Conservation (phyloP, 1,284 basidiomycete genomes). For the Ustilago loliicola region DNA sequence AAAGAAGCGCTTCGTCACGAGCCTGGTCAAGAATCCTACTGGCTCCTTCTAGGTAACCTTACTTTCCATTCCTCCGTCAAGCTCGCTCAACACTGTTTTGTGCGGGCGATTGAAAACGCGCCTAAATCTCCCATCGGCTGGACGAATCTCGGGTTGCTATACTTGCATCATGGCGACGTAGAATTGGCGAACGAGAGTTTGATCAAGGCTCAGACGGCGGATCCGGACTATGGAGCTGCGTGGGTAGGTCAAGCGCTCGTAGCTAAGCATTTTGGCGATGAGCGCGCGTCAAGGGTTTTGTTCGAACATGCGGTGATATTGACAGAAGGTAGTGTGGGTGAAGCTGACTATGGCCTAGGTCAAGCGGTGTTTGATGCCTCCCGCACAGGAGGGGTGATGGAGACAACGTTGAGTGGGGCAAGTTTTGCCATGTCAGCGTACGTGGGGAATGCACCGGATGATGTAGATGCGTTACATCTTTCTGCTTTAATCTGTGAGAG, state of each 20-base stretch:
- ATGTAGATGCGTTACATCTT: slow-evolving; percentile 85
- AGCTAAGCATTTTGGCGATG: slow-evolving; percentile 78
- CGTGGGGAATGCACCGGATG: slow-evolving; percentile 78
- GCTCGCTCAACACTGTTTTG: slow-evolving; percentile 89
- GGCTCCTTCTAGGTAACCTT: slow-evolving; percentile 85
- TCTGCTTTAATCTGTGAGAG: slow-evolving; percentile 87
- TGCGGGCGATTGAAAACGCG: slow-evolving; percentile 88
- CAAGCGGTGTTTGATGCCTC: slow-evolving; percentile 76
- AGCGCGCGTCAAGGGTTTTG: slow-evolving; percentile 78
- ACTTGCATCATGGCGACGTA: slow-evolving; percentile 83
- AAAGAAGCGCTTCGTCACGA: slow-evolving; percentile 83
- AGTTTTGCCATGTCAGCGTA: slow-evolving; percentile 86
- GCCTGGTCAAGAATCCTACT: slow-evolving; percentile 81
- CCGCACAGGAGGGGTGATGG: slow-evolving; percentile 49
- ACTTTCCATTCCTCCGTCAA: slow-evolving; percentile 79
- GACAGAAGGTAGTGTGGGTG: slow-evolving; percentile 78
- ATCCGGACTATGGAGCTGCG: slow-evolving; percentile 89
- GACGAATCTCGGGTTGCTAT: slow-evolving; percentile 91
- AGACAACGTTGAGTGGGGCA: slow-evolving; percentile 71
- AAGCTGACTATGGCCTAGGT: slow-evolving; percentile 86
- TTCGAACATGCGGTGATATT: slow-evolving; percentile 86
- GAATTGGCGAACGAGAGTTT: slow-evolving; percentile 90
- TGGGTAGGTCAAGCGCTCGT: slow-evolving; percentile 95
- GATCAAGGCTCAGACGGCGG: slow-evolving; percentile 86
- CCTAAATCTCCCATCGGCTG: slow-evolving; percentile 78